A percentile compares a stretch with the other conserved stretches of the same genome.
phyloP scores from a whole-genome alignment of 2,329 filamentous ascomycete species.

The Neurospora sp. region DNA sequence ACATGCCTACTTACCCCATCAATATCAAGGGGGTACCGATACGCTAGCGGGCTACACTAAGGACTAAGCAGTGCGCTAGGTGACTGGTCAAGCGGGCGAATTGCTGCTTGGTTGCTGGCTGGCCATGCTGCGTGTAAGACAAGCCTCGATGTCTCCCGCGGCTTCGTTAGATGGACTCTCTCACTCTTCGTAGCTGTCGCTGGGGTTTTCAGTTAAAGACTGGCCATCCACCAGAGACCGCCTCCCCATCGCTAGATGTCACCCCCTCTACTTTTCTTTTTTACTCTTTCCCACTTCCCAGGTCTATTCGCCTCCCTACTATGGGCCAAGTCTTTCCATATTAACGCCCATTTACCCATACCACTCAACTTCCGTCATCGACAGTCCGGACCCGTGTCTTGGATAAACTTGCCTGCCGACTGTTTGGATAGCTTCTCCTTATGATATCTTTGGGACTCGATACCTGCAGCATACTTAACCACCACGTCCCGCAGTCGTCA shows the following conservation, averaged over 20 bases:
- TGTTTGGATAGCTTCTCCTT: slow-evolving; percentile 9
- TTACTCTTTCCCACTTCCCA: slow-evolving; percentile 22
- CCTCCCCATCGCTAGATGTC: slow-evolving; percentile 22
- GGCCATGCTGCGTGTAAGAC: neutral
- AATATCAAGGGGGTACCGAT: neutral
- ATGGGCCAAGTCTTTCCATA: slow-evolving; percentile 29
- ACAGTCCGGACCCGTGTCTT: slow-evolving; percentile 20
- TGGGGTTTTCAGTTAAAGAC: neutral
- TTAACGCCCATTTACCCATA: slow-evolving; percentile 32
- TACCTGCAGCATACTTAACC: slow-evolving; percentile 1
- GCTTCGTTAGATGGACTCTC: neutral
- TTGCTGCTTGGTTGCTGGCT: neutral
- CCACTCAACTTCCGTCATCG: slow-evolving; percentile 24
- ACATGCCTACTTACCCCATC: neutral
- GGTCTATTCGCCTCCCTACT: slow-evolving; percentile 25
- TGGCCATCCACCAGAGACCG: neutral
- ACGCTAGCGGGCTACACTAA: neutral
- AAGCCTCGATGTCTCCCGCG: neutral
- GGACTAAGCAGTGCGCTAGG: neutral
- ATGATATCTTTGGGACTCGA: slow-evolving; percentile 5
- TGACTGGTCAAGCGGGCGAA: neutral
- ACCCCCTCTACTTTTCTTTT: slow-evolving; percentile 17
- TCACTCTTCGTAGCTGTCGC: neutral
- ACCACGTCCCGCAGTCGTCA: neutral
- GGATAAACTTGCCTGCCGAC: slow-evolving; percentile 15